Evolutionary conservation across 2,329 filamentous ascomycete species (phyloP), one percentile per base, ranked within the genome.

Genomic region (Alternaria postmessia): DNA sequence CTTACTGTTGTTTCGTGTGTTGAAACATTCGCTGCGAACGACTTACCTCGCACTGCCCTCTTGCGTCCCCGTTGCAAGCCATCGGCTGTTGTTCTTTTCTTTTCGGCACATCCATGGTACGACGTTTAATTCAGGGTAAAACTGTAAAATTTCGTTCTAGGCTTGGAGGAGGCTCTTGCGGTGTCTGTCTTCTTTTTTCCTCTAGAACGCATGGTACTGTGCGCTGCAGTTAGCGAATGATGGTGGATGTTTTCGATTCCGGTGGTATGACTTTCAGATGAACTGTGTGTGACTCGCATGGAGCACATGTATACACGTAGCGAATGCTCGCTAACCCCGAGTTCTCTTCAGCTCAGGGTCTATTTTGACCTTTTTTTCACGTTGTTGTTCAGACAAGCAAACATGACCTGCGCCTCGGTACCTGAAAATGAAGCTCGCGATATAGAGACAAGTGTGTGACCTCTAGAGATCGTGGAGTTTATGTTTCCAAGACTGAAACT

Each of bases 1-100:
- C 18, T 0, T 49, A 1, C 30, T 24, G 20, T 34, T 36, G 46
- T 49, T 49, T 49, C 46, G 46, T 4, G 3, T 49, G 32, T 1
- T 5, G 46, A 49, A 7, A 49, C 46, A 4, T 49, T 49, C 20
- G 5, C 46, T 24, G 46, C 46, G 46, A 49, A 49, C 46, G 46
- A 49, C 46, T 49, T 36, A 36, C 46, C 46, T 49, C 46, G 32
- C 46, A 49, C 46, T 36, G 46, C 34, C 46, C 46, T 49, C 46
- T 22, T 49, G 14, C 46, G 7, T 49, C 30, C 14, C 46, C 46
- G 30, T 49, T 49, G 16, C 20, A 36, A 36, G 46, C 46, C 32
- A 49, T 49, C 20, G 20, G 20, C 18, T n/a, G 18, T 36, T 24
- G 5, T n/a, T 36, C 32, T 38, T 49, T 48, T 49, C 4, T 24